Conservation (phyloP, 2,329 filamentous ascomycete genomes). For the Fusarium succisae region DNA sequence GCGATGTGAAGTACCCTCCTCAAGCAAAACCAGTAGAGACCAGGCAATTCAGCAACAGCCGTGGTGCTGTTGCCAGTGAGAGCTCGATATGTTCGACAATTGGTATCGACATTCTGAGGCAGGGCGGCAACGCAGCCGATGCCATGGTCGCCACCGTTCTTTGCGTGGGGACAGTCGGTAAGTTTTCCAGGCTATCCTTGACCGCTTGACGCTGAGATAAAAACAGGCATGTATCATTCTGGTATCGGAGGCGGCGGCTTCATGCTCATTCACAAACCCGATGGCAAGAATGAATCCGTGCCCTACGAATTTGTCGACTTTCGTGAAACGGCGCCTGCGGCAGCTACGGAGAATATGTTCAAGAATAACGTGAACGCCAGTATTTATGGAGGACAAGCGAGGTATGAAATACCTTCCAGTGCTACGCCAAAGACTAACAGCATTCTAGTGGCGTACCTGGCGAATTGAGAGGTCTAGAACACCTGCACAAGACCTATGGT, state of each 20-base stretch:
- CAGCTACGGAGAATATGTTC: conserved; percentile 84
- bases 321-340: conserved; percentile 82
- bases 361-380: conserved; percentile 71
- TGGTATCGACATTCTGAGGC: conserved; percentile 64
- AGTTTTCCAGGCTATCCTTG: accelerated
- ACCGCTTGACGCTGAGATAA: not conserved
- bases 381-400: conserved; percentile 75
- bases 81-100: conserved; percentile 60
- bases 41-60: conserved; percentile 31
- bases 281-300: conserved; percentile 56
- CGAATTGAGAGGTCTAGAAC: conserved; percentile 76
- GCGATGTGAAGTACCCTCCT: conserved; percentile 16
- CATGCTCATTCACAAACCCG: conserved; percentile 71
- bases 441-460: conserved; percentile 69
- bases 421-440: accelerated
- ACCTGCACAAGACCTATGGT: conserved; percentile 76
- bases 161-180: conserved; percentile 68
- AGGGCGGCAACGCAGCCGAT: conserved; percentile 74
- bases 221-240: conserved; percentile 66
- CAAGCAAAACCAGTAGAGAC: conserved; percentile 1
- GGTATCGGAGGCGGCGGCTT: conserved; percentile 85
- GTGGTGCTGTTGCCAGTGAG: conserved; percentile 71
- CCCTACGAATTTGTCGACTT: conserved; percentile 85
- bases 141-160: conserved; percentile 71
- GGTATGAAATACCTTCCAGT: conserved; percentile 56